These are phyloP conservation scores for Candida fluviatilis DNA, from an alignment of 805 yeast genomes.

Conservation along the genomic window DNA sequence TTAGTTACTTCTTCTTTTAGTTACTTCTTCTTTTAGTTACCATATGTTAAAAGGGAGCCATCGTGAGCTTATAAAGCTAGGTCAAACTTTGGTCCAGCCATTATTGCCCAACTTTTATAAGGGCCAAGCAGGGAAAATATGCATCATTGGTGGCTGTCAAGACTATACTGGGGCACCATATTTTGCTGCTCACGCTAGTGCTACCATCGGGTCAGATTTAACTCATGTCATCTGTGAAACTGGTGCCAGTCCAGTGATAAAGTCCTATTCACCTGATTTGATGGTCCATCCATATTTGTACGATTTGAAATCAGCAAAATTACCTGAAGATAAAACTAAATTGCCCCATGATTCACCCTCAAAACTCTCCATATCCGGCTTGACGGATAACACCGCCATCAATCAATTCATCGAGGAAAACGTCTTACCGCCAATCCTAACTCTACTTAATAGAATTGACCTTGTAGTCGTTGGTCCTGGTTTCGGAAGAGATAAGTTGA, in stretches of 20 bases:
- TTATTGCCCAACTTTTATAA: constrained; percentile 68
- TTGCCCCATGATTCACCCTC: too few species aligned
- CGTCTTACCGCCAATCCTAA: constrained; percentile 52
- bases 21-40: too few species aligned
- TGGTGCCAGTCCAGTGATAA: constrained; percentile 75
- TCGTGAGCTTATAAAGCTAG: constrained; percentile 46
- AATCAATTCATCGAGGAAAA: constrained; percentile 34
- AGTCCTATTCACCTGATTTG: constrained; percentile 83
- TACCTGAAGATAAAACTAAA: constrained; percentile 16
- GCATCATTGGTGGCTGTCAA: constrained; percentile 89
- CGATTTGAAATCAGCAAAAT: constrained; percentile 39
- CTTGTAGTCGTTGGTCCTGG: constrained; percentile 92
- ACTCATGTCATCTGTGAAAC: constrained; percentile 85
- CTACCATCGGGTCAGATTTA: constrained; percentile 82
- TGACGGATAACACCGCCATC: constrained; percentile 15
- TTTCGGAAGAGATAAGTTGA: constrained; percentile 72
- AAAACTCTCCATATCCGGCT: too few species aligned
- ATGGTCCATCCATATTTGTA: constrained; percentile 93
- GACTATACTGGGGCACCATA: constrained; percentile 98
- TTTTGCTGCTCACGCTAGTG: constrained; percentile 82
- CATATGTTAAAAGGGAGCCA: constrained; percentile 25
- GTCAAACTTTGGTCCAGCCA: constrained; percentile 69
- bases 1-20: too few species aligned
- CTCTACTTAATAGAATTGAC: constrained; percentile 64
- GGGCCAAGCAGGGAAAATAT: constrained; percentile 88